Conservation (phyloP, 495 filamentous ascomycete species). For the Astrothelium subdiscretum region DNA sequence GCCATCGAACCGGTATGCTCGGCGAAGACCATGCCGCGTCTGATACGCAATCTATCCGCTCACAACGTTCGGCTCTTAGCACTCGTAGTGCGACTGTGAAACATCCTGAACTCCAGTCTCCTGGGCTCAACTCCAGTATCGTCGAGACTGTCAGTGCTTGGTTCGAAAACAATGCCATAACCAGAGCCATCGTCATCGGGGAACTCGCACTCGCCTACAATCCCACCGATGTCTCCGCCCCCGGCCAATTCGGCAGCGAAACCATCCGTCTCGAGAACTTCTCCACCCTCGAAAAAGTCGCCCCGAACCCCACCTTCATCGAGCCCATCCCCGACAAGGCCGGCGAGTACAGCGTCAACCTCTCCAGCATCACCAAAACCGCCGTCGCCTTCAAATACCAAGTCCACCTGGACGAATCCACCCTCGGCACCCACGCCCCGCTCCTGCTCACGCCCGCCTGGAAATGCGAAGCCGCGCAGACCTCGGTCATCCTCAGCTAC, state of each 20-base stretch:
- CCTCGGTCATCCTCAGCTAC: constrained; percentile 75
- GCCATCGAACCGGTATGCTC: constrained; percentile 16
- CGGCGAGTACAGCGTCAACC: constrained; percentile 70
- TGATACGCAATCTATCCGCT: constrained; percentile 86
- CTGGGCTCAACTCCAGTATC: constrained; percentile 80
- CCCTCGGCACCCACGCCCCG: constrained; percentile 57
- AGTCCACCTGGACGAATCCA: constrained; percentile 60
- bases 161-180: constrained; percentile 62
- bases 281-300: constrained; percentile 80
- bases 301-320: constrained; percentile 85
- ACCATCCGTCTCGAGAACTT: constrained; percentile 86
- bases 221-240: constrained; percentile 37
- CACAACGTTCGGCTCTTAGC: constrained; percentile 66
- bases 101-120: constrained; percentile 72
- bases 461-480: constrained; percentile 71
- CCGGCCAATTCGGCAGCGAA: constrained; percentile 41
- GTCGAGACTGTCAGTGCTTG: constrained; percentile 82
- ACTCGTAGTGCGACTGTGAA: constrained; percentile 42
- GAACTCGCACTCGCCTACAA: constrained; percentile 88
- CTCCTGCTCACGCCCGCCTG: constrained; percentile 68
- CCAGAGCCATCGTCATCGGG: constrained; percentile 65
- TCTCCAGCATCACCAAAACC: constrained; percentile 57
- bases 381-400: constrained; percentile 90
- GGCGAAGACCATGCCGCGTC: constrained; percentile 52
- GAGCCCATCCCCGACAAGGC: constrained; percentile 54